Evolutionary conservation across 2,329 filamentous ascomycete species (phyloP).

Genomic region (Ascochyta clinopodiicola): DNA sequence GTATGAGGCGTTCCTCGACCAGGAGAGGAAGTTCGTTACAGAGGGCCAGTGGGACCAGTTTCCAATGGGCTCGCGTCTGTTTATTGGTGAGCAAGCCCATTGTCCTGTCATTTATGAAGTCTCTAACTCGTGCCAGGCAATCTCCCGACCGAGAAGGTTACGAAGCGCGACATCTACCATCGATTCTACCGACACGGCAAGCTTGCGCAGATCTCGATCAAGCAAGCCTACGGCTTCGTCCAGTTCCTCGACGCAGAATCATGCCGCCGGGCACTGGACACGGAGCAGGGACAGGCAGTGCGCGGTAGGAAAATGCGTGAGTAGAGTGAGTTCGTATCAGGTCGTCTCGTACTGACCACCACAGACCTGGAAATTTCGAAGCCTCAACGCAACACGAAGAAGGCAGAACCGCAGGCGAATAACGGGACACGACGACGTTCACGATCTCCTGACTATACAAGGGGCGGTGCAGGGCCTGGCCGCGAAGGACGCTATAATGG

Average conservation of each 20-base stretch:
- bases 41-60: constrained; percentile 85
- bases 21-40: constrained; percentile 76
- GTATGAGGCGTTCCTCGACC: constrained; percentile 75
- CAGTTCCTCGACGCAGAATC: constrained; percentile 83
- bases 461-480: constrained; percentile 46
- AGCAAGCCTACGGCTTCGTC: constrained; percentile 95
- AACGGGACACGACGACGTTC: constrained; percentile 59
- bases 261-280: constrained; percentile 75
- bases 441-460: constrained; percentile 67
- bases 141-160: constrained; percentile 88
- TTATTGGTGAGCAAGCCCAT: constrained; percentile 69
- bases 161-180: constrained; percentile 92
- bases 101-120: neutral
- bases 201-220: constrained; percentile 93
- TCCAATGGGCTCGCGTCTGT: constrained; percentile 76
- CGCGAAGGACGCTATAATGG: constrained; percentile 53
- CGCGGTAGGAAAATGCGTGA: constrained; percentile 92
- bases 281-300: constrained; percentile 80
- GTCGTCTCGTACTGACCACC: constrained; percentile 36
- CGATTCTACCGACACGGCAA: constrained; percentile 85
- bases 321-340: constrained; percentile 46
- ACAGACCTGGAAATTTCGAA: constrained; percentile 89
- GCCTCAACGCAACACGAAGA: constrained; percentile 78
- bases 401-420: constrained; percentile 49
- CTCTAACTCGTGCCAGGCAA: constrained; percentile 67